Conservation (phyloP, 208 protist genomes). For the Vickermania ingenoplastis region DNA sequence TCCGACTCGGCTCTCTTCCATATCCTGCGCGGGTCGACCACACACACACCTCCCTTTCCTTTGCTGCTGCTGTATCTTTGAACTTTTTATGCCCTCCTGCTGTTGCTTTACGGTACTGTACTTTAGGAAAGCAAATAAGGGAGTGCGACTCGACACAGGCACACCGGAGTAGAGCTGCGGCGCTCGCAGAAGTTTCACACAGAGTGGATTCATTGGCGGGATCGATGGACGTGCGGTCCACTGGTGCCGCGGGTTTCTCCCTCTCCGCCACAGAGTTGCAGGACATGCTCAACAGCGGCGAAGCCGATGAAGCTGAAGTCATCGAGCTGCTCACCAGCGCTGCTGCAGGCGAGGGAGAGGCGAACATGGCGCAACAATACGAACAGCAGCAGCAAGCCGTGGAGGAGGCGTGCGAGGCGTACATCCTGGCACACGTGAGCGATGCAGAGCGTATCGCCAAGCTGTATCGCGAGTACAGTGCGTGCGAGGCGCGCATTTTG, state of each 20-base stretch:
- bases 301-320: conserved; percentile 55
- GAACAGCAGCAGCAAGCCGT: not conserved
- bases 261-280: conserved; percentile 3
- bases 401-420: conserved; percentile 19
- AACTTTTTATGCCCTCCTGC: too few relatives aligned
- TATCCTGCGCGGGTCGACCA: too few relatives aligned
- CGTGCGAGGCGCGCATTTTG: conserved; percentile 66
- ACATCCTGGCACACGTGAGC: conserved; percentile 48
- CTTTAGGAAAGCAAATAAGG: too few relatives aligned
- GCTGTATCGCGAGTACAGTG: conserved; percentile 56
- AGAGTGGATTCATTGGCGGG: too few relatives aligned
- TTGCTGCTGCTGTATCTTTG: too few relatives aligned
- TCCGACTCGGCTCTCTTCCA: too few relatives aligned
- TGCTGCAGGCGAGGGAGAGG: not conserved
- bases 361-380: not conserved
- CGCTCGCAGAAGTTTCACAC: too few relatives aligned
- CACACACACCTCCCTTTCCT: too few relatives aligned
- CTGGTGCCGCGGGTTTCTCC: not conserved
- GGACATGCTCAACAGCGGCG: conserved; percentile 30
- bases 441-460: conserved; percentile 49
- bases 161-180: too few relatives aligned
- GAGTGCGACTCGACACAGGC: too few relatives aligned
- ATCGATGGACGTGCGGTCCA: too few relatives aligned
- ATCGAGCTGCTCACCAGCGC: conserved; percentile 9
- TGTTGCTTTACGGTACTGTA: too few relatives aligned